These are phyloP conservation scores for Mortierella sp. DNA, from an alignment of 371 early-diverging fungal genomes.

Conservation along the genomic window DNA sequence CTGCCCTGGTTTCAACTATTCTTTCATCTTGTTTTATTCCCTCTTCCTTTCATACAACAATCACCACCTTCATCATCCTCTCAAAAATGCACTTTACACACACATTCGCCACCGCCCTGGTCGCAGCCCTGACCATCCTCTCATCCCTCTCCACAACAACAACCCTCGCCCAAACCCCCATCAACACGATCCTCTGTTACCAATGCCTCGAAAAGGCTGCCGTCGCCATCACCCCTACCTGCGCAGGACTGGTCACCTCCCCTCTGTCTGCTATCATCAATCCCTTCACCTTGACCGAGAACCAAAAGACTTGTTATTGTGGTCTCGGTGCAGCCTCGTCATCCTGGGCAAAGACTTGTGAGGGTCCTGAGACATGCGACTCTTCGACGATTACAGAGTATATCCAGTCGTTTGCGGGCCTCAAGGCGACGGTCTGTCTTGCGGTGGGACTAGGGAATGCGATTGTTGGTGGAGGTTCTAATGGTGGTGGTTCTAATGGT, in stretches of 20 bases:
- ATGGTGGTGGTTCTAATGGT: background rate
- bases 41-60: background rate
- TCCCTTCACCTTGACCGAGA: background rate
- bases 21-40: background rate
- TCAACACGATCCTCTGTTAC: constrained; percentile 6
- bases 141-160: background rate
- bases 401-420: background rate
- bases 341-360: background rate
- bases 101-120: background rate
- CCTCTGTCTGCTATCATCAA: background rate
- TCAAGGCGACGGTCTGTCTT: background rate
- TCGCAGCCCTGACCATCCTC: background rate
- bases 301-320: background rate
- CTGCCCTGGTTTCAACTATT: background rate
- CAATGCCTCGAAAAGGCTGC: constrained; percentile 6
- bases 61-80: background rate
- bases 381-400: background rate
- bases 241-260: background rate
- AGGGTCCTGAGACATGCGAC: background rate
- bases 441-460: background rate
- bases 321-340: background rate
- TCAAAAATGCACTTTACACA: background rate
- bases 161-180: background rate
- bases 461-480: background rate
- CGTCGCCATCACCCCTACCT: background rate